Percentiles rank a stretch among this genome's conserved stretches.
Evolutionary conservation across 768 basidiomycete species (phyloP).

Genomic region (Nevesoporus exiguus): DNA sequence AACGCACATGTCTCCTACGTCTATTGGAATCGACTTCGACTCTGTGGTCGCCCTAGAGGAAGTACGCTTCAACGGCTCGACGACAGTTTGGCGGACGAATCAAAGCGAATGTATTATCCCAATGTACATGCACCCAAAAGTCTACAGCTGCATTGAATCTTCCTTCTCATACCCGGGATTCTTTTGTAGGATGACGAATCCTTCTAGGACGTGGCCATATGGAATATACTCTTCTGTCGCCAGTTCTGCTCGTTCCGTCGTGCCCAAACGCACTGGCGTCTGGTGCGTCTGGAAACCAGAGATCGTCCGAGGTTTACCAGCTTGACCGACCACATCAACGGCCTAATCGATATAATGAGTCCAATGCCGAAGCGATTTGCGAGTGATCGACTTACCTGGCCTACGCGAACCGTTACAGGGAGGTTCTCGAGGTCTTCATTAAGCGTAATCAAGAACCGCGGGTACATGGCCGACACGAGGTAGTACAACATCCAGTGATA

Average conservation of each 20-base stretch:
- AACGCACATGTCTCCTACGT: too few relatives aligned
- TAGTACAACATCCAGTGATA: conserved; percentile 99
- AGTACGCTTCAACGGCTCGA: too few relatives aligned
- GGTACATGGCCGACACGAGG: conserved; percentile 95
- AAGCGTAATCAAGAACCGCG: conserved; percentile 95
- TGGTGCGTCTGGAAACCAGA: conserved; percentile 98
- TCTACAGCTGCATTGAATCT: conserved; percentile 77
- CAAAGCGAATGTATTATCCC: background rate
- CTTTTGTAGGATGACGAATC: conserved; percentile 88
- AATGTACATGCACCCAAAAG: conserved; percentile 2
- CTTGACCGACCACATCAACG: conserved; percentile 95
- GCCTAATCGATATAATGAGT: conserved; percentile 47
- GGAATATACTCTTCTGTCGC: conserved; percentile 97
- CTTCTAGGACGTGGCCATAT: conserved; percentile 86
- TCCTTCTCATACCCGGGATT: conserved; percentile 89
- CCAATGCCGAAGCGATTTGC: background rate
- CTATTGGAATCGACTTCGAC: too few relatives aligned
- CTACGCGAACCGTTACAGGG: conserved; percentile 93
- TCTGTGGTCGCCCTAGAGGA: too few relatives aligned
- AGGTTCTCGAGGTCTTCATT: conserved; percentile 85
- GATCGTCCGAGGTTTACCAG: conserved; percentile 94
- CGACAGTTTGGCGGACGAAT: background rate
- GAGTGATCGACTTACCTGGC: conserved; percentile 52
- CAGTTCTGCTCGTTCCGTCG: conserved; percentile 90
- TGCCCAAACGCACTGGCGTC: conserved; percentile 92